phyloP scores from a whole-genome alignment of 768 basidiomycete genomes.

The Leucocoprinus birnbaumii region DNA sequence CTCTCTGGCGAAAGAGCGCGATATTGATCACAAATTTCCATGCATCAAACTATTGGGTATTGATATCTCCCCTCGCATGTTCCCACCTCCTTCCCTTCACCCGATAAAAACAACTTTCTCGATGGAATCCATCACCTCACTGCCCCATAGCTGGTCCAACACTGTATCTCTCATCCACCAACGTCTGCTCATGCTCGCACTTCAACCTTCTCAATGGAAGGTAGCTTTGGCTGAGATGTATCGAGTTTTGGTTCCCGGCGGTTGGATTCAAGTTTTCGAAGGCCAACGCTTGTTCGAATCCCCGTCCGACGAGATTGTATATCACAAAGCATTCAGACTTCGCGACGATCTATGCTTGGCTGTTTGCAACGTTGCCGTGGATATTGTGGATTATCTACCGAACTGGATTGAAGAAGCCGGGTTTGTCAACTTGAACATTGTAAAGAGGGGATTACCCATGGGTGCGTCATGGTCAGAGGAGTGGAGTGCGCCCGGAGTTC shows the following conservation, averaged over 20 bases:
- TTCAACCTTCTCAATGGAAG: constrained; percentile 3
- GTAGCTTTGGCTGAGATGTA: constrained; percentile 2
- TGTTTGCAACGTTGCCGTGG: background rate
- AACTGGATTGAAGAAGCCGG: background rate
- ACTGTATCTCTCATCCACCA: background rate
- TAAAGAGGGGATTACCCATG: background rate
- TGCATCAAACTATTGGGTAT: background rate
- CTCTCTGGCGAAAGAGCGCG: background rate
- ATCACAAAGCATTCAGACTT: background rate
- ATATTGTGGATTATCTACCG: background rate
- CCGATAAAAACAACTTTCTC: background rate
- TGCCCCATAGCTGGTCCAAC: background rate
- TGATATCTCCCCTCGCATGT: background rate
- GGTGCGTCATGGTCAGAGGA: background rate
- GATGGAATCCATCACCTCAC: background rate
- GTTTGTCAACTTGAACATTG: constrained; percentile 7
- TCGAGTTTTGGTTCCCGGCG: constrained; percentile 9
- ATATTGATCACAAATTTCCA: background rate
- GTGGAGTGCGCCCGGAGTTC: background rate
- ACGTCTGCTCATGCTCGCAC: background rate
- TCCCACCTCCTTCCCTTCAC: background rate
- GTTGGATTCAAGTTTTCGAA: constrained; percentile 10
- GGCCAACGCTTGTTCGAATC: background rate
- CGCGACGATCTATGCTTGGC: background rate
- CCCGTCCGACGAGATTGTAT: background rate